These are phyloP conservation scores for Lachnellula subtilissima DNA, from an alignment of 2,329 filamentous ascomycete genomes.

Conservation along the genomic window DNA sequence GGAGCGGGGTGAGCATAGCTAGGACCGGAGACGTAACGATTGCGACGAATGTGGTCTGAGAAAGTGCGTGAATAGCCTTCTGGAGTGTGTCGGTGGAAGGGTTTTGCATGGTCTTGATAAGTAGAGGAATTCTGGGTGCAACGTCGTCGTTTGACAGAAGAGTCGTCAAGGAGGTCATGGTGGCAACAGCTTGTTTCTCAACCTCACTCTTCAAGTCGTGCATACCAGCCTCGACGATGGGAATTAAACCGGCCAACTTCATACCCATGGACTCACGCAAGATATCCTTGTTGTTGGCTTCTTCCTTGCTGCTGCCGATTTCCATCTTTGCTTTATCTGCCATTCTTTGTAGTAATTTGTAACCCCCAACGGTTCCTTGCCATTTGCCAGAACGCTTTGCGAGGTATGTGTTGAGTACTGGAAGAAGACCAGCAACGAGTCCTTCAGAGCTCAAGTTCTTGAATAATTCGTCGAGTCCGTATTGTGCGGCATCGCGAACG, in stretches of 20 bases:
- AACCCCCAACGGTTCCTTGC: conserved; percentile 90
- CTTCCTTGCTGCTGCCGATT: conserved; percentile 71
- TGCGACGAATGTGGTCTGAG: conserved; percentile 97
- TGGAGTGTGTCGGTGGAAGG: conserved; percentile 83
- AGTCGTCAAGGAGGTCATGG: conserved; percentile 85
- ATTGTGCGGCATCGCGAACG: conserved; percentile 87
- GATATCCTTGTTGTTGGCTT: conserved; percentile 82
- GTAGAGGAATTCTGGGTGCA: conserved; percentile 80
- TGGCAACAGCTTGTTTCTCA: conserved; percentile 81
- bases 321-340: conserved; percentile 89
- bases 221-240: conserved; percentile 88
- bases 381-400: conserved; percentile 86
- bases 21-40: conserved; percentile 93
- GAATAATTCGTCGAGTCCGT: conserved; percentile 88
- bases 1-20: conserved; percentile 86
- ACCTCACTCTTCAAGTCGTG: conserved; percentile 91
- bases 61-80: conserved; percentile 94
- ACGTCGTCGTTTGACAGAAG: conserved; percentile 97
- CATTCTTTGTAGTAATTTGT: conserved; percentile 83
- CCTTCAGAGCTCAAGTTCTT: conserved; percentile 73
- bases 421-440: conserved; percentile 76
- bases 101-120: conserved; percentile 93
- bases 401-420: conserved; percentile 70
- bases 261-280: conserved; percentile 87
- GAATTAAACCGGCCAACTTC: conserved; percentile 80